Conservation (phyloP, 306 rosid species). For the Dryas octopetala region DNA sequence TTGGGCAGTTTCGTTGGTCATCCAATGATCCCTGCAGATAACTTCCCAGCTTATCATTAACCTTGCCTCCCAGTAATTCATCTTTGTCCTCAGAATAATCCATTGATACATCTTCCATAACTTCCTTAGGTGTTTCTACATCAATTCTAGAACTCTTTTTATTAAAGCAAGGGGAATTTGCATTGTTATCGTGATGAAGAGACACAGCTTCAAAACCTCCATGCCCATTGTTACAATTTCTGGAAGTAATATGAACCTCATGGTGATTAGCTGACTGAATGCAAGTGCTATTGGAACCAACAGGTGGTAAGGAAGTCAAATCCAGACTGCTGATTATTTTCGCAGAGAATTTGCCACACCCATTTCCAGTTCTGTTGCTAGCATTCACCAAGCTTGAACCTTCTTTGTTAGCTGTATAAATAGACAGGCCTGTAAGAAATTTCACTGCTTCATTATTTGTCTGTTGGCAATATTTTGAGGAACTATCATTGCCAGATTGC, state of each 20-base stretch:
- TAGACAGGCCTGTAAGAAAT: constrained; percentile 18
- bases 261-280: constrained; percentile 33
- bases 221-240: constrained; percentile 33
- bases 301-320: constrained; percentile 35
- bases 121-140: constrained; percentile 34
- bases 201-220: constrained; percentile 36
- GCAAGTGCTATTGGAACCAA: constrained; percentile 35
- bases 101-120: constrained; percentile 28
- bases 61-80: constrained; percentile 30
- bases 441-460: constrained; percentile 21
- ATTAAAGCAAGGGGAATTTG: constrained; percentile 38
- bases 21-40: constrained; percentile 32
- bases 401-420: constrained; percentile 14
- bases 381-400: constrained; percentile 17
- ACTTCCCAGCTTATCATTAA: constrained; percentile 22
- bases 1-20: constrained; percentile 24
- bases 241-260: constrained; percentile 37
- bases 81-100: constrained; percentile 35
- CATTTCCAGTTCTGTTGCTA: constrained; percentile 29
- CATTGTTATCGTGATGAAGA: constrained; percentile 34
- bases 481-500: constrained; percentile 31
- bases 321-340: constrained; percentile 25
- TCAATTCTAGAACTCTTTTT: constrained; percentile 35
- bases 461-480: constrained; percentile 25
- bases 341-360: constrained; percentile 26